phyloP scores from a whole-genome alignment of 257 asterid genomes.

The Misopates orontium region DNA sequence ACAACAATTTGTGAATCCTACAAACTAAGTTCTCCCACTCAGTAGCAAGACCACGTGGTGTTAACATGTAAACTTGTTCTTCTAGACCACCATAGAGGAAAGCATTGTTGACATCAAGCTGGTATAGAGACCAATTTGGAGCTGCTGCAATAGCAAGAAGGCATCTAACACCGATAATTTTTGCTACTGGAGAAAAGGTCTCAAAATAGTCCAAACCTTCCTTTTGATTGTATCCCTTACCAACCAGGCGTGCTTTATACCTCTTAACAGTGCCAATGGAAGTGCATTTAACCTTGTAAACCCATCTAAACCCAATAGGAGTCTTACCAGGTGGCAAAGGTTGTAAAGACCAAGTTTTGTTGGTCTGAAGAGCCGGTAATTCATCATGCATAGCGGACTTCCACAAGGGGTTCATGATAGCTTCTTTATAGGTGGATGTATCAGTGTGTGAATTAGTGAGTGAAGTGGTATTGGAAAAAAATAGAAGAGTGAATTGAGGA shows the following conservation, averaged over 20 bases:
- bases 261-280: background rate
- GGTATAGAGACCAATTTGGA: background rate
- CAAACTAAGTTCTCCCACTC: background rate
- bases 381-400: background rate
- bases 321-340: background rate
- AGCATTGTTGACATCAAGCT: too few species aligned
- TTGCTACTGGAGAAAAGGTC: background rate
- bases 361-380: background rate
- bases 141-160: background rate
- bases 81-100: background rate
- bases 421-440: too few species aligned
- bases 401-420: too few species aligned
- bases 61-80: background rate
- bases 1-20: background rate
- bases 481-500: too few species aligned
- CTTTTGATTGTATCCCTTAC: background rate
- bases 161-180: background rate
- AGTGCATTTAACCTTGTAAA: background rate
- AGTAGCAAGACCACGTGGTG: background rate
- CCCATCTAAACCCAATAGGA: background rate
- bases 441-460: too few species aligned
- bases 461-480: too few species aligned
- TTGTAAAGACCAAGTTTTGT: background rate
- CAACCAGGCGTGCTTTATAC: background rate
- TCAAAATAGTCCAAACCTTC: too few species aligned